phyloP scores from a whole-genome alignment of 1,284 basidiomycete genomes.

The Exobasidium rhododendri region DNA sequence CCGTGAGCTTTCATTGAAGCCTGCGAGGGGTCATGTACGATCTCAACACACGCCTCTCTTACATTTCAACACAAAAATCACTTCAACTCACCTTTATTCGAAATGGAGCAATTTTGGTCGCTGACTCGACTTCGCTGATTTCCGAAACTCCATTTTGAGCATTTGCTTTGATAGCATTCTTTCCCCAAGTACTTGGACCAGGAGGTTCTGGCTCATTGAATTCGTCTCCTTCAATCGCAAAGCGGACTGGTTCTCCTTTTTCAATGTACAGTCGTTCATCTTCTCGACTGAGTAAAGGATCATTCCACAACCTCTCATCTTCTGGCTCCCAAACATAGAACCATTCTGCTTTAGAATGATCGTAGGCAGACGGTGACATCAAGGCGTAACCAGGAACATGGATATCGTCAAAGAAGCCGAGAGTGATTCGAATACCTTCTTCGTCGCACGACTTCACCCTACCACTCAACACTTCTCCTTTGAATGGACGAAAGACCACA shows the following conservation, averaged over 20 bases:
- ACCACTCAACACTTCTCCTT: slow-evolving; percentile 82
- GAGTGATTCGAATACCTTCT: slow-evolving; percentile 76
- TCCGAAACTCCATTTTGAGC: background rate
- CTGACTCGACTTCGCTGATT: background rate
- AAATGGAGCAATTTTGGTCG: slow-evolving; percentile 1
- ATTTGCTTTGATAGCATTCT: background rate
- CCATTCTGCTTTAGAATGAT: slow-evolving; percentile 55
- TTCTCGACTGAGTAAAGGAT: slow-evolving; percentile 38
- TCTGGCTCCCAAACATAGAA: slow-evolving; percentile 56
- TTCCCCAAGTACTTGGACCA: slow-evolving; percentile 4
- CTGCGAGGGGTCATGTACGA: background rate
- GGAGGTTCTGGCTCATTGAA: slow-evolving; percentile 83
- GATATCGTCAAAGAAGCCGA: slow-evolving; percentile 93
- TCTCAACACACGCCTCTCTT: too few relatives aligned
- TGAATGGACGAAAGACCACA: slow-evolving; percentile 85
- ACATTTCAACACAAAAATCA: too few relatives aligned
- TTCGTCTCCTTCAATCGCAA: slow-evolving; percentile 80
- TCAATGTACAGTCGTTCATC: slow-evolving; percentile 81
- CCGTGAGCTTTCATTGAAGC: background rate
- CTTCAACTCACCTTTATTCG: background rate
- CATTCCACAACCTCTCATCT: slow-evolving; percentile 25
- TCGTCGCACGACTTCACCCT: slow-evolving; percentile 80
- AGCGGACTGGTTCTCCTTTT: slow-evolving; percentile 74
- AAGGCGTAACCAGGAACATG: slow-evolving; percentile 68
- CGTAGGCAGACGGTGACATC: slow-evolving; percentile 69